Percentiles rank a stretch among this genome's conserved stretches.
Evolutionary conservation across 2,329 filamentous ascomycete genomes (phyloP).

Genomic region (Emmonsiellopsis sp.): DNA sequence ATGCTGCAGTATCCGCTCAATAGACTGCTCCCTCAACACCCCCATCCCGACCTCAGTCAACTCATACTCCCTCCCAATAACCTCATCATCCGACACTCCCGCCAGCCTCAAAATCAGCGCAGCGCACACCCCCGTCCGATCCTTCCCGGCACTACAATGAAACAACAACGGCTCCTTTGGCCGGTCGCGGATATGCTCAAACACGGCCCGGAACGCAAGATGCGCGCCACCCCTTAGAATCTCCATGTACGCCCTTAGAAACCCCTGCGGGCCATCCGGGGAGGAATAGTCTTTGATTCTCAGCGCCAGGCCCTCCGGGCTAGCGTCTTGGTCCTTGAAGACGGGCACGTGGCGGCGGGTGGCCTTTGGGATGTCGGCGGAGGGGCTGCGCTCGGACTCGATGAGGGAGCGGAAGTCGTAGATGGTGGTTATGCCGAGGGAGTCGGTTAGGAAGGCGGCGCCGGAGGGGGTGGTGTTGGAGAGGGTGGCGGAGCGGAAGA

Average conservation of each 20-base stretch:
- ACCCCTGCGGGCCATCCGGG: slow-evolving; percentile 49
- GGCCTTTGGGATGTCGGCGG: slow-evolving; percentile 42
- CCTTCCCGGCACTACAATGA: slow-evolving; percentile 70
- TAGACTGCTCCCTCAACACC: slow-evolving; percentile 42
- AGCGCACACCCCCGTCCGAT: slow-evolving; percentile 62
- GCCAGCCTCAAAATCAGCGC: slow-evolving; percentile 57
- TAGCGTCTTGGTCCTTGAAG: slow-evolving; percentile 54
- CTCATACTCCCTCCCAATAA: slow-evolving; percentile 36
- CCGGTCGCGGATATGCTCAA: slow-evolving; percentile 46
- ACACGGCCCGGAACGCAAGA: slow-evolving; percentile 47
- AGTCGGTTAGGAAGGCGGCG: slow-evolving; percentile 38
- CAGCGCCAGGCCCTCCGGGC: slow-evolving; percentile 53
- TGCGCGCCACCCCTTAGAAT: slow-evolving; percentile 58
- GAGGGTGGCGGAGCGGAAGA: slow-evolving; percentile 64
- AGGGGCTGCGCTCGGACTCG: slow-evolving; percentile 30
- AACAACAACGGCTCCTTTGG: slow-evolving; percentile 47
- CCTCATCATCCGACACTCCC: slow-evolving; percentile 47
- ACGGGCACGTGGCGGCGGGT: slow-evolving; percentile 54
- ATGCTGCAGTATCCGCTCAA: slow-evolving; percentile 38
- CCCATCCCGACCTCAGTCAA: slow-evolving; percentile 22
- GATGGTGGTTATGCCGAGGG: slow-evolving; percentile 52
- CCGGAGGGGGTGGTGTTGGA: slow-evolving; percentile 48
- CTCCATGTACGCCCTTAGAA: slow-evolving; percentile 57
- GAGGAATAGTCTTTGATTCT: slow-evolving; percentile 53
- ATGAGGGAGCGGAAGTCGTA: slow-evolving; percentile 58